Evolutionary conservation across 2,329 filamentous ascomycete species (phyloP), one percentile per base, ranked within the genome.

Genomic region (Alternaria sp.): DNA sequence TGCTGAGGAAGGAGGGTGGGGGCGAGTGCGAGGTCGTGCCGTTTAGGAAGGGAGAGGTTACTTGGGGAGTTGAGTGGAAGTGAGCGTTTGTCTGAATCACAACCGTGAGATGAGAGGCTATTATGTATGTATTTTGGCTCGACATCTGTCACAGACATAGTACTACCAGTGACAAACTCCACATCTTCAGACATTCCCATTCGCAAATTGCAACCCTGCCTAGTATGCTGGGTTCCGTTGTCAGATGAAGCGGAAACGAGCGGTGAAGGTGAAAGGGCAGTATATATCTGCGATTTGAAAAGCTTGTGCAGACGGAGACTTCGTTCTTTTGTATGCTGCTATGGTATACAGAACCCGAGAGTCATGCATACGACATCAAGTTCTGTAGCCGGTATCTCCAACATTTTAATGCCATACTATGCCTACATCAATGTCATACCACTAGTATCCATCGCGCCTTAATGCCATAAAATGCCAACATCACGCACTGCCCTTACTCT

Each of bases 31-130:
- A 90, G 74, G 87, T 92, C 45, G 88, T 92, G 66, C 88, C 89
- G 10, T 92, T 90, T 75, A 82, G 88, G 60, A 84, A 86, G 68
- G 88, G 88, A 3, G 85, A 90, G 81, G 79, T 84, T 72, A 89
- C 85, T 2, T 89, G 87, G 87, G 82, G 81, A 58, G 82, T 87
- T 0, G 63, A 67, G 66, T 79, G 78, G 78, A 78, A 78, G 66
- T 78, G 57, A 51, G 28, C 18, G 49, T 37, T 11, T 11, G 14
- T 12, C 5, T 20, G n/a, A 15, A 21, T 6, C 28, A 33, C 11
- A n/a, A 6, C 18, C 15, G 33, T 15, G 33, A 37, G 33, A 37
- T 37, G 33, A 37, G 33, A 37, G 33, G 33, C 14, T 37, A 37
- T 37, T n/a, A 15, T 37, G 4, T n/a, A n/a, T 8, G 33, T 37